phyloP scores from a whole-genome alignment of 108 stramenopile species.

The Halocafeteria seosinensis region DNA sequence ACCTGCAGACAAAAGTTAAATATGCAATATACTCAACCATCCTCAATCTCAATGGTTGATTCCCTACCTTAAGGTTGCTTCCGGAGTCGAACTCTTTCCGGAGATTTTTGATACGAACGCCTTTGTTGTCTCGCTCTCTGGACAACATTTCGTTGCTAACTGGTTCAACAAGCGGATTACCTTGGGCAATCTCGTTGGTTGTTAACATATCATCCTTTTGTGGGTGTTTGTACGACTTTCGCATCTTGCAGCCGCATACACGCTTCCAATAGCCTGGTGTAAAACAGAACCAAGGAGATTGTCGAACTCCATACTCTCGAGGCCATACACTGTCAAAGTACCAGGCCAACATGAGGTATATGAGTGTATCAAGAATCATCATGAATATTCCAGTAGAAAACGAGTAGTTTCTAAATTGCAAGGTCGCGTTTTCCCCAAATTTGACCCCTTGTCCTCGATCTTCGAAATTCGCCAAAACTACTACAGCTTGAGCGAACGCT shows the following conservation, averaged over 20 bases:
- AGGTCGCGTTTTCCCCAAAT: neutral
- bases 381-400: neutral
- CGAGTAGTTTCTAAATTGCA: neutral
- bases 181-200: neutral
- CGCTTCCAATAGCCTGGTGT: constrained; percentile 6
- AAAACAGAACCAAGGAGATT: constrained; percentile 9
- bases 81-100: neutral
- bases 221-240: neutral
- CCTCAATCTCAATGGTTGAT: no score
- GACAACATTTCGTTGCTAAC: neutral
- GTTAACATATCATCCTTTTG: no score
- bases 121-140: neutral
- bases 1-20: no score
- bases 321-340: constrained; percentile 13
- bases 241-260: neutral
- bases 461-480: constrained; percentile 7
- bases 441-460: no score
- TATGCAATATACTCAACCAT: no score
- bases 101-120: neutral
- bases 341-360: constrained; percentile 14
- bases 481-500: constrained; percentile 32
- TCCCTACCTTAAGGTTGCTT: neutral
- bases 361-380: constrained; percentile 6
- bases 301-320: constrained; percentile 9
- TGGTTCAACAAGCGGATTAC: neutral